A percentile compares a stretch with the other conserved stretches of the same genome.
Evolutionary conservation across 2,329 filamentous ascomycete species (phyloP).

Genomic region (Xylaria multiplex): DNA sequence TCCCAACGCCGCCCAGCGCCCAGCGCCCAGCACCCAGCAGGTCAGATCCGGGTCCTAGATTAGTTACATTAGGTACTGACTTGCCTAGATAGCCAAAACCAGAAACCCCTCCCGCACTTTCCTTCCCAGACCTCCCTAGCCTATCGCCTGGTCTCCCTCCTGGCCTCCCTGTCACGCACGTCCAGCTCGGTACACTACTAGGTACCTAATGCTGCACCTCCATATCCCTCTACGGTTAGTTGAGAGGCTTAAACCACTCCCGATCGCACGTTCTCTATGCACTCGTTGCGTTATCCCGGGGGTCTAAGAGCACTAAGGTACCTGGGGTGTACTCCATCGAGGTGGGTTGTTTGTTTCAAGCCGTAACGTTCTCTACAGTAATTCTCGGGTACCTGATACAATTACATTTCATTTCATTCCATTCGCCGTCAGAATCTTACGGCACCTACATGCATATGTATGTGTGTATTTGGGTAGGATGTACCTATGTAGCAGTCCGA

Average conservation of each 20-base stretch:
- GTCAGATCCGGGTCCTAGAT: constrained; percentile 8
- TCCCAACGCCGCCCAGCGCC: too few relatives aligned
- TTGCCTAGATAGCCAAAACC: too few relatives aligned
- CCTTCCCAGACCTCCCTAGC: too few relatives aligned
- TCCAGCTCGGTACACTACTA: not conserved
- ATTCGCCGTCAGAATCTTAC: not conserved
- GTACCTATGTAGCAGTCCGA: constrained; percentile 1
- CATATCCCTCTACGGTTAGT: constrained; percentile 3
- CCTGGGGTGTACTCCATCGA: not conserved
- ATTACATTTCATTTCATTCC: not conserved
- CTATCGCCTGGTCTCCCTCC: too few relatives aligned
- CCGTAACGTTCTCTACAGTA: not conserved
- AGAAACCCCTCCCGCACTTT: too few relatives aligned
- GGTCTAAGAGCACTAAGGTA: constrained; percentile 9
- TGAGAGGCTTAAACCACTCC: not conserved
- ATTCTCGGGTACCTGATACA: not conserved
- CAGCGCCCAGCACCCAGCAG: not conserved
- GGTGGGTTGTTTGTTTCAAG: constrained; percentile 15
- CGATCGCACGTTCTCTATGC: constrained; percentile 7
- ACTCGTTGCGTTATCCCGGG: constrained; percentile 12
- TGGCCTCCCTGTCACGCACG: not conserved
- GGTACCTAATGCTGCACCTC: constrained; percentile 2
- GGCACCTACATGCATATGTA: not conserved
- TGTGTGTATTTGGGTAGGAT: too few relatives aligned
- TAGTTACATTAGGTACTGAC: too few relatives aligned